Evolutionary conservation across 2,329 filamentous ascomycete genomes (phyloP).

Genomic region (Colletotrichum gloeosporioides): DNA sequence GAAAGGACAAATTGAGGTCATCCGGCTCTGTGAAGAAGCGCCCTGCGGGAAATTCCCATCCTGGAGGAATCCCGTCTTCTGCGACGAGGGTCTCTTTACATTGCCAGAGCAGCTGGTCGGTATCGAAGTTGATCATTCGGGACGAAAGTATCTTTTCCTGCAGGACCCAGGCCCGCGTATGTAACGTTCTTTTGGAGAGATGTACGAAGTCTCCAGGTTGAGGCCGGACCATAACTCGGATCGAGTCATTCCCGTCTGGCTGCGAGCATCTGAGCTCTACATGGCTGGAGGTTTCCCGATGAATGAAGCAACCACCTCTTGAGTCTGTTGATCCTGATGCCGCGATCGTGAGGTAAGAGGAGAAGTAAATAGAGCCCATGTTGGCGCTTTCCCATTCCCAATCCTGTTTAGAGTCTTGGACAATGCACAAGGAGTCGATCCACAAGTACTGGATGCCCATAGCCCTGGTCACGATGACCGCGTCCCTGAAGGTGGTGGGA

Average conservation of each 20-base stretch:
- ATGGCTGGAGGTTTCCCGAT: not conserved
- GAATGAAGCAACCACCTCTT: not conserved
- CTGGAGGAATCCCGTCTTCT: not conserved
- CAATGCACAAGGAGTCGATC: not conserved
- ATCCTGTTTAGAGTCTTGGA: not conserved
- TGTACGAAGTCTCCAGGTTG: not conserved
- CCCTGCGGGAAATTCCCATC: not conserved
- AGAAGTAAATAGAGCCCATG: not conserved
- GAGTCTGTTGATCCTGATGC: not conserved
- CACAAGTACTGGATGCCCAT: not conserved
- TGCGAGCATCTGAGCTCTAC: not conserved
- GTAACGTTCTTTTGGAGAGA: not conserved
- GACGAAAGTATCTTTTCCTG: not conserved
- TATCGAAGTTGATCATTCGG: not conserved
- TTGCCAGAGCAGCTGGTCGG: not conserved
- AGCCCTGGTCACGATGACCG: not conserved
- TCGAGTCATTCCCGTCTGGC: not conserved
- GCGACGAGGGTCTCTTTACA: accelerated
- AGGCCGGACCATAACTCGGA: not conserved
- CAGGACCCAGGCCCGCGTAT: not conserved
- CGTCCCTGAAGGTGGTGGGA: not conserved
- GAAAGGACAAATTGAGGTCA: not conserved
- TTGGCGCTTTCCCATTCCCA: not conserved
- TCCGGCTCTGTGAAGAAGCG: not conserved
- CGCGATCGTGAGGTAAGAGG: not conserved